Evolutionary conservation across 2,329 filamentous ascomycete genomes (phyloP), one percentile per base, ranked within the genome.

Genomic region (Diaporthe destruens): DNA sequence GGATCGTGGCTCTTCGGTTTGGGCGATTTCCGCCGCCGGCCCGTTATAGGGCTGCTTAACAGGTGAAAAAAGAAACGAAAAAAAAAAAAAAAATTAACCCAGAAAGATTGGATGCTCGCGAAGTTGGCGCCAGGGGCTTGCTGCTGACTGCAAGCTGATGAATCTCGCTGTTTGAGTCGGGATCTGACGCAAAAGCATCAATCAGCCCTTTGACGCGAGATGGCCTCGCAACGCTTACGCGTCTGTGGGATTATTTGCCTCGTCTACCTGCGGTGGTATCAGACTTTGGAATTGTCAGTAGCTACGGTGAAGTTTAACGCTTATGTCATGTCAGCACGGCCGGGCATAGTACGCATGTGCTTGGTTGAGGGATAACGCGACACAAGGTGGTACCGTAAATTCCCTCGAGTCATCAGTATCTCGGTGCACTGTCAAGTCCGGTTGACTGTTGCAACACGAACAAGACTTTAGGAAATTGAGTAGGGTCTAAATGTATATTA

Each of bases 241-340:
- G 51, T 67, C 47, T 12, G 11, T 54, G 47, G 16, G 32, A 14
- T 5, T 25, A 20, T 54, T 4, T 23, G 9, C 34, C 7, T 36
- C 34, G 34, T 54, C 32, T 23, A 8, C 36, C 23, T 67, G 32
- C n/a, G n/a, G 29, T 23, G 32, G 54, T 39, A 44, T 18, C 63
- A 54, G 25, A 23, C 18, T 42, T 42, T 54, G 16, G 29, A 39
- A n/a, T 42, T 67, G 18, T 49, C 59, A 44, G 63, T 42, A 51
- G 16, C 29, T 39, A 18, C 67, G 56, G 54, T 25, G n/a, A 39
- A 57, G n/a, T 49, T n/a, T 32, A n/a, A 32, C 44, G 67, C 67
- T 69, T 59, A 69, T 29, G 42, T 59, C 32, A 57, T 69, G 67
- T 69, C 67, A 69, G 54, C 67, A 34, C n/a, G 14, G 20, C 20